phyloP scores from a whole-genome alignment of 768 basidiomycete species.

The Macrolepiota dolichaula region DNA sequence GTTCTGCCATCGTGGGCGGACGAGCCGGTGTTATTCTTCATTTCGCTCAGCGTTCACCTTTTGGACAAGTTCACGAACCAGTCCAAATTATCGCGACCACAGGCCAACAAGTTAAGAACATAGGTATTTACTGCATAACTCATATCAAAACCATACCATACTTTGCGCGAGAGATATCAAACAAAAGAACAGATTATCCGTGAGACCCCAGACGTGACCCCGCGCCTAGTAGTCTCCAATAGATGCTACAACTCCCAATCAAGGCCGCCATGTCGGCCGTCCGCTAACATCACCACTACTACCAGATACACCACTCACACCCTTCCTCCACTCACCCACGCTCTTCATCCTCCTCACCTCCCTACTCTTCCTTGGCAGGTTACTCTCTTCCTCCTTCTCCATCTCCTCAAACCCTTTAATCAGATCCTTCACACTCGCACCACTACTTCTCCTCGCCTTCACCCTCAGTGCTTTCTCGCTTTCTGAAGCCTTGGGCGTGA shows the following conservation, averaged over 20 bases:
- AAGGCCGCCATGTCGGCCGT: slow-evolving; percentile 1
- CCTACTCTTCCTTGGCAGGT: slow-evolving; percentile 25
- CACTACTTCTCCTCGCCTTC: slow-evolving; percentile 56
- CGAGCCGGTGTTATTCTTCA: too few relatives aligned
- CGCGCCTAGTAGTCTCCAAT: neutral
- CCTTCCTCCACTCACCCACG: slow-evolving; percentile 9
- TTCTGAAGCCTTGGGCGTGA: slow-evolving; percentile 28
- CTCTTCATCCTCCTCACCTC: slow-evolving; percentile 17
- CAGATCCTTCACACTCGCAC: slow-evolving; percentile 70
- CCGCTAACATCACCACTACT: neutral
- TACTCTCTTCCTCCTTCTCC: slow-evolving; percentile 20
- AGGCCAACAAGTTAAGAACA: neutral
- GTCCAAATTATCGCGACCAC: neutral
- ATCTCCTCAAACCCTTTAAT: slow-evolving; percentile 60
- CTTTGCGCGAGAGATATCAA: neutral
- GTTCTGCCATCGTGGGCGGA: too few relatives aligned
- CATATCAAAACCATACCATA: neutral
- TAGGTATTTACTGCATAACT: neutral
- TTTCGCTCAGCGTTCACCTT: slow-evolving; percentile 21
- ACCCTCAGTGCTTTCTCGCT: neutral
- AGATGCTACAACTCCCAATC: neutral
- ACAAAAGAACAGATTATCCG: slow-evolving; percentile 1
- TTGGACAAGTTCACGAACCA: slow-evolving; percentile 35
- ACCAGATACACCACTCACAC: neutral
- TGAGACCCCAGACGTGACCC: neutral